Base-by-base conservation (phyloP, 164 flowering plant species). In the Litsea cubeba region DNA sequence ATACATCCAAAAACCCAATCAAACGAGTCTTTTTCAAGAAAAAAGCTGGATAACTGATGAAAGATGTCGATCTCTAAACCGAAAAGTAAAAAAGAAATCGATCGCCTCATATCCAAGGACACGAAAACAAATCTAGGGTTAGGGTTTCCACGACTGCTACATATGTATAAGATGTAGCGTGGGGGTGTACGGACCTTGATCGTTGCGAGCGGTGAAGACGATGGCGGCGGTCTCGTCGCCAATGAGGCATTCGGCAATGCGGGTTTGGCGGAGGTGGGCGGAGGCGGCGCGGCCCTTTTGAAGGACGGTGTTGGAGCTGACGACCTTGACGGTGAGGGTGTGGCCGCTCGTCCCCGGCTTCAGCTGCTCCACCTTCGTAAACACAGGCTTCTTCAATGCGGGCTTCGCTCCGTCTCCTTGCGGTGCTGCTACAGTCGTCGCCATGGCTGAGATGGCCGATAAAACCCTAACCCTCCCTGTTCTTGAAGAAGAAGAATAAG, bases 201-300 rank as follows among this genome's bases (percentile, higher is more conserved):
- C 88, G 58, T 88, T 86, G 0, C 91, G 77, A 3, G 91, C 91
- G n/a, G 91, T 88, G 82, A 88, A 86, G 71, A 88, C 67, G 32
- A 88, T 82, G 66, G 81, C 65, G 11, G 84, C 91, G 17, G 91
- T 88, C 69, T 88, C 89, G 69, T 88, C 91, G 0, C 89, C 91
- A 15, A 88, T 71, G 15, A 88, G 78, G 76, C 91, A 88, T 74
- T 88, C 91, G 28, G 91, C 80, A 74, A 88, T 86, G 5, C 85
- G 83, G 5, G 82, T 83, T 40, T 28, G 40, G 40, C 69, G 69
- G 69, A 26, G 32, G 50, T 80, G 82, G 15, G 66, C 80, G 4
- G 78, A 73, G 12, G 51, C 79, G 3, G 85, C 64, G 18, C 85
- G 83, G 65, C 87, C 85, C 69, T 84, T 86, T 74, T 81, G 85